Conservation (phyloP, 257 asterid species). For the Primulina huaijiensis region DNA sequence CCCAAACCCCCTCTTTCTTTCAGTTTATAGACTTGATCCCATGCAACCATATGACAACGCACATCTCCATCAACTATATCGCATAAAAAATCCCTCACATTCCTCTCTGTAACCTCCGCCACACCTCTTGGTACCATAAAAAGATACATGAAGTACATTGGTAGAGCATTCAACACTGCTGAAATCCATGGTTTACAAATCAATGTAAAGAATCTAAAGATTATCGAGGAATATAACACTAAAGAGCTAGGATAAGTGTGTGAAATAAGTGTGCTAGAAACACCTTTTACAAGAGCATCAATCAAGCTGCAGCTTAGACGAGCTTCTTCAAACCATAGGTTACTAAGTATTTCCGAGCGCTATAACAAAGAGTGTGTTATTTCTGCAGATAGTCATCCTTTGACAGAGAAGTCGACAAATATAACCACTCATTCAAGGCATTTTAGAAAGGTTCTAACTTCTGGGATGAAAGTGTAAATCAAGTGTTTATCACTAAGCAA, state of each 20-base stretch:
- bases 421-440: background rate
- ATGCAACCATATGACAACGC: too few species aligned
- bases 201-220: background rate
- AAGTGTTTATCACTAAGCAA: too few species aligned
- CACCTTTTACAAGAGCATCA: background rate
- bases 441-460: conserved; percentile 14
- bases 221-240: background rate
- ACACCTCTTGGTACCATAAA: too few species aligned
- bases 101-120: too few species aligned
- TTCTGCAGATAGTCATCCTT: conserved; percentile 8
- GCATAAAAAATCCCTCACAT: too few species aligned
- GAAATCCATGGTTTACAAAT: background rate
- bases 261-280: conserved; percentile 16
- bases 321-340: background rate
- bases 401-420: background rate
- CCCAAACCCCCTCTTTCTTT: too few species aligned
- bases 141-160: too few species aligned
- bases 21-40: too few species aligned
- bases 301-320: background rate
- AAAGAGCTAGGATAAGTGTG: background rate
- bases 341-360: background rate
- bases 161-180: too few species aligned
- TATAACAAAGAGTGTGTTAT: background rate
- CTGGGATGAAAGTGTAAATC: background rate
- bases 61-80: too few species aligned